Base-by-base conservation (phyloP, 1,139 yeast genomes). In the Debaryomycetaceae sp. region DNA sequence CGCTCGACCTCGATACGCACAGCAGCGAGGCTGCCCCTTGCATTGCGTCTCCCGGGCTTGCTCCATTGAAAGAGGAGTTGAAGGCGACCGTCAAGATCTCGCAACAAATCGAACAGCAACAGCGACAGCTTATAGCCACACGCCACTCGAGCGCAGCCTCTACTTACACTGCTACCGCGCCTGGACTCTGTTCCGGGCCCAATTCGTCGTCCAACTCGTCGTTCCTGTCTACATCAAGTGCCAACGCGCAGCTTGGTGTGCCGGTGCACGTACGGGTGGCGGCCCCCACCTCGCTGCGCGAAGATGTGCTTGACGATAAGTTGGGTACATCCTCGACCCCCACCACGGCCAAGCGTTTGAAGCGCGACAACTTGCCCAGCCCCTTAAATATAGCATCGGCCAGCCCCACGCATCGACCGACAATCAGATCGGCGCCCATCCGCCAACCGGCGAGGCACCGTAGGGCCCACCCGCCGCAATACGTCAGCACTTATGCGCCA, bases 41-140 rank as follows among this genome's bases (percentile, higher is more conserved):
- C 22, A 58, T 65, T 19, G 71, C 64, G 8, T 53, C 63, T 37
- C 78, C 78, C n/a, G 75, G 75, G 0, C 47, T 70, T 22, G 71
- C 75, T 3, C 62, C 60, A 10, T 45, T 71, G 22, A 61, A 56
- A 39, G 61, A 59, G 18, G 72, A 69, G 40, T 69, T 72, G 75
- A 61, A 61, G 36, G 46, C 62, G 23, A 70, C 77, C 2, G 58
- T 72, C 30, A 53, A 60, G 35, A 53, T 65, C 11, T 66, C 75
- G 27, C 68, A 65, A 40, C 47, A 58, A 29, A 72, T 73, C 15
- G 68, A 71, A 37, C 61, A 58, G 31, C 76, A 72, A 39, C 78
- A 73, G 43, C 58, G 62, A 25, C 53, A 56, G 28, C 49, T 72
- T 28, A 72, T 73, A 21, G 73, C 73, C 2, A 53, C 68, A 4